Evolutionary conservation across 495 filamentous ascomycete genomes (phyloP), one percentile per base, ranked within the genome.

Genomic region (Bombardia bombarda): DNA sequence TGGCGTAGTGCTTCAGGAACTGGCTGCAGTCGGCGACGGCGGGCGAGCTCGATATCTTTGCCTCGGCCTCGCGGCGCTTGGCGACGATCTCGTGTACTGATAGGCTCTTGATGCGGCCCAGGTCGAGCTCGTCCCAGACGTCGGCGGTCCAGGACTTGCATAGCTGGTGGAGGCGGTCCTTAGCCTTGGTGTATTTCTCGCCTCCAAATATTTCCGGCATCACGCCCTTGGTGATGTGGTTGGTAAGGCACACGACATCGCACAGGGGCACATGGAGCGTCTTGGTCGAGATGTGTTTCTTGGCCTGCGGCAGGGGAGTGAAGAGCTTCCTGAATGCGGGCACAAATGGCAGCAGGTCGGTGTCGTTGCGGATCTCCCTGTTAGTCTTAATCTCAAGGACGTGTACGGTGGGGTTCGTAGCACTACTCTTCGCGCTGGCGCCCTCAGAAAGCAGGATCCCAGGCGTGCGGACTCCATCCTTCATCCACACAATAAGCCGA

Each of bases 1-100:
- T 93, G 38, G 87, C 82, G 56, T 87, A 96, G 56, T 98, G 92
- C 63, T 90, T 85, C 38, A 84, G 52, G 63, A 97, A 94, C 21
- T 83, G 56, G 1, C 78, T 75, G 55, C 92, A 98, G 10, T 56
- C 24, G 12, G 83, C 46, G 42, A 79, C 84, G 14, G 73, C 62
- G n/a, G n/a, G n/a, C 17, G 72, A 73, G 16, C 74, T 65, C 48
- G 81, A 67, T 2, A 78, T 75, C 43, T 68, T 74, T 9, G 55
- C 44, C 3, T 80, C 80, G 45, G 79, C 78, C 40, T 77, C 69
- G 30, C 71, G 68, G 32, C 90, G 75, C 54, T 79, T 75, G 34
- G 82, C 77, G 3, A 90, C 66, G 34, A 85, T 69, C 42, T 90
- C 84, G 39, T 86, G 78, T 38, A 92, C 66, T 25, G 75, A 69